Conservation (phyloP, 371 early-diverging fungal species). For the Apophysomyces variabilis region DNA sequence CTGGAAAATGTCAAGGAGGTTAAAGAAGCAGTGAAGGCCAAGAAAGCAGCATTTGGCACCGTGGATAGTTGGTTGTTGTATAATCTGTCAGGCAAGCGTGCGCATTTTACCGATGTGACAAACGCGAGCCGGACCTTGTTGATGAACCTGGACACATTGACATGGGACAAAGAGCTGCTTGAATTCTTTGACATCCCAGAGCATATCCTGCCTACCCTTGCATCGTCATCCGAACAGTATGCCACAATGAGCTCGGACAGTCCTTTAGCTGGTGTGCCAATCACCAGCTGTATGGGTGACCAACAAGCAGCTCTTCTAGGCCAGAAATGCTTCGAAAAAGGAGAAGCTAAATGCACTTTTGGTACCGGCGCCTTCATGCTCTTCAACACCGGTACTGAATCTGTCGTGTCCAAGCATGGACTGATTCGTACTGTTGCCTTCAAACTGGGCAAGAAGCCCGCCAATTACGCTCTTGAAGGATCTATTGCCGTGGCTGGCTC, state of each 20-base stretch:
- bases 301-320: slow-evolving; percentile 95
- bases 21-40: slow-evolving; percentile 32
- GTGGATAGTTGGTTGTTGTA: slow-evolving; percentile 91
- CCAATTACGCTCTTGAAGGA: slow-evolving; percentile 89
- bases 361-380: slow-evolving; percentile 96
- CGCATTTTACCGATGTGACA: slow-evolving; percentile 86
- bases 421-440: slow-evolving; percentile 89
- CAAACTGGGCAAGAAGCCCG: slow-evolving; percentile 73
- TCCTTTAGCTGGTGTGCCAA: slow-evolving; percentile 63
- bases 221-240: slow-evolving; percentile 80
- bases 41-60: slow-evolving; percentile 71
- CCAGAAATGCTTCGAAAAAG: slow-evolving; percentile 90
- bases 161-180: slow-evolving; percentile 77
- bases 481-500: slow-evolving; percentile 91
- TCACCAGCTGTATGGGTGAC: slow-evolving; percentile 86
- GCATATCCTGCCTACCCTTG: slow-evolving; percentile 72
- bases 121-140: slow-evolving; percentile 92
- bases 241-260: slow-evolving; percentile 58
- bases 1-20: slow-evolving; percentile 76
- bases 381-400: slow-evolving; percentile 84
- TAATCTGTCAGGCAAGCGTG: slow-evolving; percentile 76
- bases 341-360: slow-evolving; percentile 66
- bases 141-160: slow-evolving; percentile 76
- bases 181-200: slow-evolving; percentile 71
- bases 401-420: slow-evolving; percentile 77